Conservation (phyloP, 1,139 yeast genomes). For the Kazachstania sp. region DNA sequence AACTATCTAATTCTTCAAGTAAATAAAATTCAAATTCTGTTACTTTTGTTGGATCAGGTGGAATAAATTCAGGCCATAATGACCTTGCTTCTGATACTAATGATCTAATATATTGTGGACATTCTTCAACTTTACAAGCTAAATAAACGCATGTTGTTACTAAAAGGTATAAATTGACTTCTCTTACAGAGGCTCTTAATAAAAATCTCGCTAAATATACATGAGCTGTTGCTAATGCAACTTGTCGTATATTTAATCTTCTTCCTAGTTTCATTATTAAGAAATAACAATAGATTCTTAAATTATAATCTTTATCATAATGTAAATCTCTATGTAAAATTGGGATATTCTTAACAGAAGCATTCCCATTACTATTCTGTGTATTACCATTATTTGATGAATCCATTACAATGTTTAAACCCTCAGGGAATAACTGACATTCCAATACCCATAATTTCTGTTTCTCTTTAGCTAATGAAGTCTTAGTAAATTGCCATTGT, state of each 20-base stretch:
- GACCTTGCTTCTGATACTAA: conserved; percentile 78
- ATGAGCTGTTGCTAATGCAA: conserved; percentile 85
- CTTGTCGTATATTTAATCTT: conserved; percentile 65
- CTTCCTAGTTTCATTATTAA: conserved; percentile 70
- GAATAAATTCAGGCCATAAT: conserved; percentile 91
- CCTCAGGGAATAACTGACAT: conserved; percentile 30
- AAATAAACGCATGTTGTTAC: conserved; percentile 81
- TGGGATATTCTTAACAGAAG: conserved; percentile 34
- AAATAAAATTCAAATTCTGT: conserved; percentile 94
- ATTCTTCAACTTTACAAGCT: conserved; percentile 90
- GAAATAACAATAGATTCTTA: conserved; percentile 62
- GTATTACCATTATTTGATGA: conserved; percentile 6
- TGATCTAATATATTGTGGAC: conserved; percentile 86
- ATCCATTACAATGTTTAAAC: conserved; percentile 27
- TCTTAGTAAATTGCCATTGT: conserved; percentile 53
- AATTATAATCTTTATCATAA: conserved; percentile 46
- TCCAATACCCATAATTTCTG: conserved; percentile 33
- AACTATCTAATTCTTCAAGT: conserved; percentile 81
- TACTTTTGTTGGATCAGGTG: conserved; percentile 84
- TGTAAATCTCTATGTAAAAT: conserved; percentile 37
- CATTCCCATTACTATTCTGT: conserved; percentile 9
- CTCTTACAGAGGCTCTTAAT: conserved; percentile 64
- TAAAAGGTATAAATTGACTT: conserved; percentile 70
- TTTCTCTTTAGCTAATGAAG: conserved; percentile 37
- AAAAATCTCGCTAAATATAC: conserved; percentile 70